phyloP scores from a whole-genome alignment of 2,329 filamentous ascomycete genomes.

The Salinomyces thailandicus region DNA sequence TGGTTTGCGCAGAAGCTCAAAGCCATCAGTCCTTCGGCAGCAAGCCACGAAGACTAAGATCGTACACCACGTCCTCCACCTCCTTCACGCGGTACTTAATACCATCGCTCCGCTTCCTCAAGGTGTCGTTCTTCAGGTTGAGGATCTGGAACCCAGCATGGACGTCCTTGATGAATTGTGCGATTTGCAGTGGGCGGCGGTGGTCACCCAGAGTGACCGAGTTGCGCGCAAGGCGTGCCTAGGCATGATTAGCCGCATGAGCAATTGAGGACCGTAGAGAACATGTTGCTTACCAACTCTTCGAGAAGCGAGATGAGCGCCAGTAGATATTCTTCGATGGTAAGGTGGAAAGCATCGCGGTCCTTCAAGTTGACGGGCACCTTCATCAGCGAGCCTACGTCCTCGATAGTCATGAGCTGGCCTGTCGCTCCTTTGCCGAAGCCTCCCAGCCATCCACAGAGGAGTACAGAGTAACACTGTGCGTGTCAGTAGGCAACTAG shows the following conservation, averaged over 20 bases:
- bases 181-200: conserved; percentile 73
- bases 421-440: conserved; percentile 41
- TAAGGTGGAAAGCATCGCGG: conserved; percentile 82
- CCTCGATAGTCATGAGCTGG: conserved; percentile 73
- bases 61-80: conserved; percentile 96
- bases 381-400: conserved; percentile 67
- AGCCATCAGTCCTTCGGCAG: conserved; percentile 11
- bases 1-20: neutral
- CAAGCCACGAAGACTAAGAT: conserved; percentile 76
- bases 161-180: conserved; percentile 85
- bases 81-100: conserved; percentile 98
- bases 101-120: conserved; percentile 78
- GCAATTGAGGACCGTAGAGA: neutral
- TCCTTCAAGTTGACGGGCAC: conserved; percentile 89
- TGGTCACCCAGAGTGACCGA: conserved; percentile 88
- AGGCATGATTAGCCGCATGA: too few relatives aligned
- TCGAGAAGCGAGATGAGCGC: conserved; percentile 79
- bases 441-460: conserved; percentile 71
- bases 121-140: conserved; percentile 90
- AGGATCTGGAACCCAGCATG: conserved; percentile 94
- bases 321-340: conserved; percentile 93
- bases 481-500: too few relatives aligned
- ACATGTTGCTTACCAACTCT: conserved; percentile 56
- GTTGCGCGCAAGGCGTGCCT: conserved; percentile 82
- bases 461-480: conserved; percentile 47